A percentile compares a stretch with the other conserved stretches of the same genome.
phyloP scores from a whole-genome alignment of 78 protist genomes.

The Dictyostelium purpureum region DNA sequence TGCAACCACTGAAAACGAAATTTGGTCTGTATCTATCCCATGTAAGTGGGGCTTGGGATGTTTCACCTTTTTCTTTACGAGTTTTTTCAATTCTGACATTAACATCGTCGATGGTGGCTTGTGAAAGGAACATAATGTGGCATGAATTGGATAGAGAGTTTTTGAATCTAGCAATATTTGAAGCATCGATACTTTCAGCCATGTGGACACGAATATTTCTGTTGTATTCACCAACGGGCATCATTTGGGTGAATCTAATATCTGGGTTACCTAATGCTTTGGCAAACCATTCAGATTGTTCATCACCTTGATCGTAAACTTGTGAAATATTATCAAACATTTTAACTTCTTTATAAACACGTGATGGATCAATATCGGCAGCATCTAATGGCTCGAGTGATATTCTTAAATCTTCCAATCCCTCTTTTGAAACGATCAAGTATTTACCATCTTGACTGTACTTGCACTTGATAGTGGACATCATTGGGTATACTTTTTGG shows the following conservation, averaged over 20 bases:
- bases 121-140: constrained; percentile 12
- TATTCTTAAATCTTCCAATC: neutral
- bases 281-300: constrained; percentile 14
- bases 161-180: neutral
- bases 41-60: neutral
- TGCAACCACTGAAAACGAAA: neutral
- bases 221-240: neutral
- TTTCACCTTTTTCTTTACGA: neutral
- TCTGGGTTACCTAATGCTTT: neutral
- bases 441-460: neutral
- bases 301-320: constrained; percentile 31
- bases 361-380: neutral
- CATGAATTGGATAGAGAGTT: neutral
- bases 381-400: neutral
- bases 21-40: constrained; percentile 46
- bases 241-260: neutral
- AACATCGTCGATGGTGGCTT: constrained; percentile 27
- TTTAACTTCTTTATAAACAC: neutral
- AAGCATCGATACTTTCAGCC: neutral
- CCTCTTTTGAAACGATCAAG: neutral
- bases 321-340: neutral
- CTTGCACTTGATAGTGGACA: neutral
- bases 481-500: constrained; percentile 24
- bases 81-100: neutral
- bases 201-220: neutral